These are phyloP conservation scores for Phytophthora ramorum DNA, from an alignment of 352 stramenopile genomes.

Conservation along the genomic window DNA sequence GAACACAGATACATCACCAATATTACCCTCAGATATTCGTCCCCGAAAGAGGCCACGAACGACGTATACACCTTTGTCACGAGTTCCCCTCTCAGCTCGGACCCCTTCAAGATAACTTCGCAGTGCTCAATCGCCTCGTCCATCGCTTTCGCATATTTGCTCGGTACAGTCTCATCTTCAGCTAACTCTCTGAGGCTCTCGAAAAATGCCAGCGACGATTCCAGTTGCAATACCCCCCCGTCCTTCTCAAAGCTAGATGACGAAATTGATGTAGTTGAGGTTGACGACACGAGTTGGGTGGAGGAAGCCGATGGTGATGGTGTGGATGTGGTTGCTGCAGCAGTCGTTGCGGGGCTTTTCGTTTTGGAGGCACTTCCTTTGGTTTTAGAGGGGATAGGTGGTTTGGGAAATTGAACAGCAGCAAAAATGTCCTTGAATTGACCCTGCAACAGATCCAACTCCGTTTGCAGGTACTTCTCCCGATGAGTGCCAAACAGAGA, in stretches of 20 bases:
- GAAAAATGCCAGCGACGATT: conserved; percentile 55
- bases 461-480: conserved; percentile 68
- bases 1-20: background rate
- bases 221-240: conserved; percentile 25
- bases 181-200: conserved; percentile 58
- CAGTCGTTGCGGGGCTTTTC: conserved; percentile 13
- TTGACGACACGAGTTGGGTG: conserved; percentile 32
- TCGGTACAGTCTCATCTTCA: conserved; percentile 49
- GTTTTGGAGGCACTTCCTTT: conserved; percentile 35
- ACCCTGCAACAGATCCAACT: conserved; percentile 66
- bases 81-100: conserved; percentile 70
- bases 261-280: conserved; percentile 34
- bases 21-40: conserved; percentile 70
- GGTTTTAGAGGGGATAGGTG: conserved; percentile 35
- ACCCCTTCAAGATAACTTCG: conserved; percentile 70
- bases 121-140: conserved; percentile 58
- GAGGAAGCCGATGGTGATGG: conserved; percentile 35
- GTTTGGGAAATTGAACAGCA: conserved; percentile 61
- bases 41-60: conserved; percentile 64
- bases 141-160: conserved; percentile 48
- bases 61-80: conserved; percentile 73
- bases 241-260: conserved; percentile 66
- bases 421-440: conserved; percentile 53
- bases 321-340: conserved; percentile 13
- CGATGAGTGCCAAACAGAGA: conserved; percentile 81